phyloP scores from a whole-genome alignment of 306 rosid genomes.

The Spatholobus suberectus region DNA sequence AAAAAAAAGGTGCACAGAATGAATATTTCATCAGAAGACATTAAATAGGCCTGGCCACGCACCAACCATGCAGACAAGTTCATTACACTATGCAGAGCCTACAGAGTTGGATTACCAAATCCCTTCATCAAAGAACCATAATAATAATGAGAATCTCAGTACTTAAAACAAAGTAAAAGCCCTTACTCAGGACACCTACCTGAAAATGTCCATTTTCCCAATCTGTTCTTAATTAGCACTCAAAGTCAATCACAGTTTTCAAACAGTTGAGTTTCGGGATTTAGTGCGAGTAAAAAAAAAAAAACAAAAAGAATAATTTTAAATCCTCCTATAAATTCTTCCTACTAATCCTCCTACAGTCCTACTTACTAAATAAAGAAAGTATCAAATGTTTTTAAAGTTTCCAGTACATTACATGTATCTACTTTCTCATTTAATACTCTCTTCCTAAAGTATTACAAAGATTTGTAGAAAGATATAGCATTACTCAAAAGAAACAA shows the following conservation, averaged over 20 bases:
- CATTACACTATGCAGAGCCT: constrained; percentile 9
- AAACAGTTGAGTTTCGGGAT: neutral
- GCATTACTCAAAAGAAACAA: neutral
- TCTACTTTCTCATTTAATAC: neutral
- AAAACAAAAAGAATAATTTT: neutral
- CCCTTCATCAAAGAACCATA: neutral
- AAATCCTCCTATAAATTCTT: neutral
- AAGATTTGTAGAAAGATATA: neutral
- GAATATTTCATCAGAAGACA: neutral
- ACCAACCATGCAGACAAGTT: neutral
- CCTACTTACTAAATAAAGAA: neutral
- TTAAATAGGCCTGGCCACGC: neutral
- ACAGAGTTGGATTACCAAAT: constrained; percentile 9
- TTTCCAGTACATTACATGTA: neutral
- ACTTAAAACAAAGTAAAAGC: neutral
- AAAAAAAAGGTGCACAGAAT: neutral
- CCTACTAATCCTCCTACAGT: neutral
- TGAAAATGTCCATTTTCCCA: neutral
- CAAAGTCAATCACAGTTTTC: neutral
- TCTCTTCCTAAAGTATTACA: neutral
- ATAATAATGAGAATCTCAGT: neutral
- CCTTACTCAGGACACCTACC: neutral
- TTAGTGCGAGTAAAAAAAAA: neutral
- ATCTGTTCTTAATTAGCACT: neutral
- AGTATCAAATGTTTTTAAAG: neutral